These are phyloP conservation scores for Pilasporangium apinafurcum DNA, from an alignment of 352 stramenopile species.

Conservation along the genomic window DNA sequence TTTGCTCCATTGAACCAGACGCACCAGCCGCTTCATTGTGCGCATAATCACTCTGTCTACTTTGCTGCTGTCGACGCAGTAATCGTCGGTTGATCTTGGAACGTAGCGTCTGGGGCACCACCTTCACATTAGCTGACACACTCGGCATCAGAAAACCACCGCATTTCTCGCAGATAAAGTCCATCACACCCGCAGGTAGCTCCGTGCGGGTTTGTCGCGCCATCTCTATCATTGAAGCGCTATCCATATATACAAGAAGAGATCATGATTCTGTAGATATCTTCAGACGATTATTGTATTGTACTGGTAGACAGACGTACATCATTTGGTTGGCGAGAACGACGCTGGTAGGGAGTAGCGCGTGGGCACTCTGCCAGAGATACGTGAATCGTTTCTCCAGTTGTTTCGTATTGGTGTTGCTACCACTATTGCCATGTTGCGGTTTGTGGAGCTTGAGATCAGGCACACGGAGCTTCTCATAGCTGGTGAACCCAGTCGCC, in stretches of 20 bases:
- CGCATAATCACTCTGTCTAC: no score
- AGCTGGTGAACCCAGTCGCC: no score
- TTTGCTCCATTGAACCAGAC: neutral
- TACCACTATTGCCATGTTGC: no score
- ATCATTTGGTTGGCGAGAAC: conserved; percentile 46
- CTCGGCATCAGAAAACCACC: conserved; percentile 53
- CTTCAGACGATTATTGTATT: neutral
- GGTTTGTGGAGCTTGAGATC: conserved; percentile 5
- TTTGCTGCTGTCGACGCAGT: conserved; percentile 22
- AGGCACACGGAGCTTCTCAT: conserved; percentile 1
- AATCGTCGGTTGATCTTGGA: conserved; percentile 48
- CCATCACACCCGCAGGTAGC: conserved; percentile 39
- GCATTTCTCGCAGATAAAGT: conserved; percentile 66
- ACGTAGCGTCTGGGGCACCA: conserved; percentile 32
- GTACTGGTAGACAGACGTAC: conserved; percentile 11
- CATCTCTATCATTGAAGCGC: conserved; percentile 44
- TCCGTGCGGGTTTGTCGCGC: conserved; percentile 21
- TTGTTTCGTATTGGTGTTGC: conserved; percentile 49
- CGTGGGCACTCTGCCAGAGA: conserved; percentile 56
- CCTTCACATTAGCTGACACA: conserved; percentile 40
- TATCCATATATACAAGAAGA: conserved; percentile 6
- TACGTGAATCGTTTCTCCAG: conserved; percentile 65
- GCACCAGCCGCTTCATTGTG: conserved; percentile 3
- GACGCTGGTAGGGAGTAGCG: conserved; percentile 24
- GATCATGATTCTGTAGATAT: neutral